These are phyloP conservation scores for Smallanthus sonchifolius DNA, from an alignment of 129 eudicot genomes.

Conservation along the genomic window DNA sequence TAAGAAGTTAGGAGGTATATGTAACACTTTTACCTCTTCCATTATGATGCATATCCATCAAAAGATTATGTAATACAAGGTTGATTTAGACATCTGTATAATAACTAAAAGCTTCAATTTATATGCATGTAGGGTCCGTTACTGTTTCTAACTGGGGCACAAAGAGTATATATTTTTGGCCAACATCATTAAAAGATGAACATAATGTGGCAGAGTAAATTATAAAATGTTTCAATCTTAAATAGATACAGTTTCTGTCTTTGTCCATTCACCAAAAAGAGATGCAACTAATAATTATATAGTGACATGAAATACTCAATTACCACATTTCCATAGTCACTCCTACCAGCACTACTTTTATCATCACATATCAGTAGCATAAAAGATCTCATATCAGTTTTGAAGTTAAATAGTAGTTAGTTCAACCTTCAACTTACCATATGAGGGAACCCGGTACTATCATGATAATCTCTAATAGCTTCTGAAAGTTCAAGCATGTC, in stretches of 20 bases:
- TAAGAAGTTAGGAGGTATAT: constrained; percentile 11
- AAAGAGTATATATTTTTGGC: background rate
- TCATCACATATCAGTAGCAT: background rate
- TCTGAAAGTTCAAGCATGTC: constrained; percentile 93
- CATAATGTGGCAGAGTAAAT: background rate
- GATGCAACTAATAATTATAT: background rate
- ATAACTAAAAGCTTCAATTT: background rate
- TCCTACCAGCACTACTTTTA: constrained; percentile 9
- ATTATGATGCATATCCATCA: constrained; percentile 8
- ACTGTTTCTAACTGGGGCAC: constrained; percentile 3
- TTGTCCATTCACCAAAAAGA: constrained; percentile 8
- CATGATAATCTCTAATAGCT: constrained; percentile 98
- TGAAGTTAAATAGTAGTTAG: background rate
- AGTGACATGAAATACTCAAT: constrained; percentile 4
- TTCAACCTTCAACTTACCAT: constrained; percentile 53
- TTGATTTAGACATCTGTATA: background rate
- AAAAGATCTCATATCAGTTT: background rate
- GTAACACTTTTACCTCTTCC: background rate
- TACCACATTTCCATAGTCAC: constrained; percentile 4
- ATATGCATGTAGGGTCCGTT: constrained; percentile 2
- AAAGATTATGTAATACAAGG: constrained; percentile 20
- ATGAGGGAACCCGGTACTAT: constrained; percentile 64
- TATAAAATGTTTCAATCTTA: background rate
- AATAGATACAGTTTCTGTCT: constrained; percentile 7
- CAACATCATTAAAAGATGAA: background rate